phyloP scores from a whole-genome alignment of 805 yeast genomes.

The Wickerhamiella azymoides region DNA sequence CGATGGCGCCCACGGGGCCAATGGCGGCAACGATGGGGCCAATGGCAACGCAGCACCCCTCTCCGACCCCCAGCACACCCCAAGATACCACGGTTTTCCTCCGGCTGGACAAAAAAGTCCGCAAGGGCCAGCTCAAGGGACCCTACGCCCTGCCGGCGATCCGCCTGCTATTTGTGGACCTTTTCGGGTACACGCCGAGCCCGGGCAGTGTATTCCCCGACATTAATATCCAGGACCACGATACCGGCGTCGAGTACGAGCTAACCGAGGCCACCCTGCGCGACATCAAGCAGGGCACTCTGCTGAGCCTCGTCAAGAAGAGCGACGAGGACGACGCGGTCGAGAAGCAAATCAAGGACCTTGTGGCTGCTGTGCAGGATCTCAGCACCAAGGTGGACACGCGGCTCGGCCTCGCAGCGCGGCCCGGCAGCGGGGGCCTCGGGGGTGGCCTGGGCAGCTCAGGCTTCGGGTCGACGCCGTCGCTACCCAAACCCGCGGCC shows the following conservation, averaged over 20 bases:
- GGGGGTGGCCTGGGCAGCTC: not conserved
- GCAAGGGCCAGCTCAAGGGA: constrained; percentile 14
- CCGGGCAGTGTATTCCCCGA: constrained; percentile 54
- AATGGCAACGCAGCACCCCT: too few species aligned
- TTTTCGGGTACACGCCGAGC: constrained; percentile 72
- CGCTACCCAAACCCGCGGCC: not conserved
- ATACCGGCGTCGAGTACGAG: constrained; percentile 54
- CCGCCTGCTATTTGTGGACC: constrained; percentile 68
- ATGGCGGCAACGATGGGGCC: too few species aligned
- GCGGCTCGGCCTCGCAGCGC: not conserved
- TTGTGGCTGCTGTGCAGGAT: constrained; percentile 18
- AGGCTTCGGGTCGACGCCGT: not conserved
- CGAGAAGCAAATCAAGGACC: constrained; percentile 23
- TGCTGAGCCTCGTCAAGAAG: constrained; percentile 43
- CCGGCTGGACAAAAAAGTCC: constrained; percentile 22
- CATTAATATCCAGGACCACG: constrained; percentile 53
- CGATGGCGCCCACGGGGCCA: too few species aligned
- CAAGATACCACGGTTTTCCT: constrained; percentile 20
- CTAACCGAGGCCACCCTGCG: constrained; percentile 53
- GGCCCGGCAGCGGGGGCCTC: not conserved
- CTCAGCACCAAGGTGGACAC: constrained; percentile 16
- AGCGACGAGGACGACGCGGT: constrained; percentile 25
- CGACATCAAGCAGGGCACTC: constrained; percentile 45
- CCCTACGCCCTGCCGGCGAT: constrained; percentile 19
- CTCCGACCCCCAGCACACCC: not conserved